These are phyloP conservation scores for Miscanthus lutarioriparius DNA, from an alignment of 176 grass and related monocot species.

Conservation along the genomic window DNA sequence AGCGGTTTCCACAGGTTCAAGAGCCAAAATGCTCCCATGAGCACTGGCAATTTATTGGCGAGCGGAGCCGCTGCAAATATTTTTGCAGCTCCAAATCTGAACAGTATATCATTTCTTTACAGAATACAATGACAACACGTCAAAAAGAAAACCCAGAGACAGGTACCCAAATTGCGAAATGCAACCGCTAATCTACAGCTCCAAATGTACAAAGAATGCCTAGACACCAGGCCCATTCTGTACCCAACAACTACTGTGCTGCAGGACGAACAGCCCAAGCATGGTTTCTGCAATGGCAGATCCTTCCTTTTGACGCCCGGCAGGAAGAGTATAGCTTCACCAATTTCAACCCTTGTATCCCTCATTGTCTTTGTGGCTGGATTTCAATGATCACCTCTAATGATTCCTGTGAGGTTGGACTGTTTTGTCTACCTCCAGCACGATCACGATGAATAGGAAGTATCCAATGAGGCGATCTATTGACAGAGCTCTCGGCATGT, in stretches of 20 bases:
- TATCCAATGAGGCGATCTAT: constrained; percentile 59
- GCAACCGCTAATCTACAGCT: constrained; percentile 24
- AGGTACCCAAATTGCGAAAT: neutral
- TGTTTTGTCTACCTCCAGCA: constrained; percentile 46
- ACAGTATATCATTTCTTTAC: constrained; percentile 26
- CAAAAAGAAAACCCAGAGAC: constrained; percentile 21
- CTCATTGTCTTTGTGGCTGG: constrained; percentile 38
- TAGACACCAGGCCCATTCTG: constrained; percentile 24
- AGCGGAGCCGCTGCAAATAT: constrained; percentile 39
- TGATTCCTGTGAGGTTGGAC: constrained; percentile 45
- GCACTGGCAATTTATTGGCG: constrained; percentile 6
- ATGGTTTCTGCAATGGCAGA: constrained; percentile 25
- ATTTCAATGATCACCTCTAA: constrained; percentile 52
- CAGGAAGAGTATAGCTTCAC: neutral
- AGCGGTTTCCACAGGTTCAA: neutral
- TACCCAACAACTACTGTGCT: neutral
- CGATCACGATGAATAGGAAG: constrained; percentile 52
- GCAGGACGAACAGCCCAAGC: constrained; percentile 6
- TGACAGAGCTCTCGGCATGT: constrained; percentile 38
- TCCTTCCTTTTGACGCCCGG: neutral
- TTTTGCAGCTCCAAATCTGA: constrained; percentile 18
- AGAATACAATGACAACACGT: constrained; percentile 32
- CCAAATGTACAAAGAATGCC: constrained; percentile 43
- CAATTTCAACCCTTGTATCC: constrained; percentile 5
- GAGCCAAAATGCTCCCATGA: neutral